phyloP scores from a whole-genome alignment of 352 stramenopile genomes.

The Pythium chondricola region DNA sequence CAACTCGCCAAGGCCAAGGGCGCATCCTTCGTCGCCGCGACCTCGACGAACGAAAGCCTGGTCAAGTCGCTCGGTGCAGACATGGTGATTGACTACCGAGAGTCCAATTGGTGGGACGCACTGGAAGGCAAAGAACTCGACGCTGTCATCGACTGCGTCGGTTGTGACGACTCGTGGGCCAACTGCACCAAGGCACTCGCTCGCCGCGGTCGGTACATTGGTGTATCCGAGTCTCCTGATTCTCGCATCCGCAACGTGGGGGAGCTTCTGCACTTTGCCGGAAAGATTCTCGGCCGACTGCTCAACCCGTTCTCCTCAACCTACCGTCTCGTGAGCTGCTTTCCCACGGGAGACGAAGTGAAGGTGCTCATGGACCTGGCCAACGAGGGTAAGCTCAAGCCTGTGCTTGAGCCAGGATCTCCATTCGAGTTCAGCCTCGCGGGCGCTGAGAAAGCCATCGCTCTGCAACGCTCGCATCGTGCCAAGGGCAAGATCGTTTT shows the following conservation, averaged over 20 bases:
- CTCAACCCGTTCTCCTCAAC: conserved; percentile 28
- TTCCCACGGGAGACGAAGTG: conserved; percentile 30
- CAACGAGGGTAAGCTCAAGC: conserved; percentile 31
- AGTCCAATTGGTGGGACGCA: conserved; percentile 40
- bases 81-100: conserved; percentile 44
- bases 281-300: conserved; percentile 14
- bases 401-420: conserved; percentile 53
- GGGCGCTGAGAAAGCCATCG: conserved; percentile 46
- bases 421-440: conserved; percentile 64
- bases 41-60: conserved; percentile 38
- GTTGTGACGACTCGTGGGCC: conserved; percentile 25
- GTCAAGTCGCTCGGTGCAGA: conserved; percentile 41
- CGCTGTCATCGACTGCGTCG: conserved; percentile 40
- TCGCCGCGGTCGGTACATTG: conserved; percentile 25
- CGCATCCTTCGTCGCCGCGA: conserved; percentile 56
- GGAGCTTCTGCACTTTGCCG: conserved; percentile 24
- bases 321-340: conserved; percentile 28
- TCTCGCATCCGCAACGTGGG: conserved; percentile 15
- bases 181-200: conserved; percentile 21
- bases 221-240: conserved; percentile 25
- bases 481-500: conserved; percentile 80
- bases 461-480: conserved; percentile 52
- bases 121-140: conserved; percentile 23
- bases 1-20: conserved; percentile 49
- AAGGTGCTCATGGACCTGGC: conserved; percentile 40